Percentiles rank a stretch among this genome's conserved stretches.
phyloP scores from a whole-genome alignment of 2,329 filamentous ascomycete genomes.

The Alternaria angustiovoidea region DNA sequence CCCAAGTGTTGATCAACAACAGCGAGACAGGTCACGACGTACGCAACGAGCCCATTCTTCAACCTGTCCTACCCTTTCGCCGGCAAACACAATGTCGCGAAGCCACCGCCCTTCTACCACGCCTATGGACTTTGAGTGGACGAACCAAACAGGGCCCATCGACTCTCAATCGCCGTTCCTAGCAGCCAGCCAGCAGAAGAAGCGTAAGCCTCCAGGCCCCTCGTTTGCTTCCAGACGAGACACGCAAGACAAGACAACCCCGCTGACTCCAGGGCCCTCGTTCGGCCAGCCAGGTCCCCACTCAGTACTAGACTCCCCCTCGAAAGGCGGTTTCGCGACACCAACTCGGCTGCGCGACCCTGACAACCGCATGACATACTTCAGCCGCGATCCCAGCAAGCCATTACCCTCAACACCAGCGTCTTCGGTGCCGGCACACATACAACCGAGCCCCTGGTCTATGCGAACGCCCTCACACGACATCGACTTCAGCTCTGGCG shows the following conservation, averaged over 20 bases:
- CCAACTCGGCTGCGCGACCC: conserved; percentile 57
- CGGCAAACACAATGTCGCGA: conserved; percentile 34
- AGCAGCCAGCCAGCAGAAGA: conserved; percentile 44
- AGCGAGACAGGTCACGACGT: conserved; percentile 17
- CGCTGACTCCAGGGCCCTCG: conserved; percentile 24
- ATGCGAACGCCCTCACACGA: conserved; percentile 48
- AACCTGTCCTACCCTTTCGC: not conserved
- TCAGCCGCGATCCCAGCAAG: conserved; percentile 49
- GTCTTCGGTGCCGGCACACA: conserved; percentile 35
- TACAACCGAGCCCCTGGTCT: conserved; percentile 44
- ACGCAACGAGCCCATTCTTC: not conserved
- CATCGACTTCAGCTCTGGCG: conserved; percentile 57
- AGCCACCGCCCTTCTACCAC: conserved; percentile 51
- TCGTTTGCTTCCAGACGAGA: conserved; percentile 10
- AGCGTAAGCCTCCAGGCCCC: conserved; percentile 43
- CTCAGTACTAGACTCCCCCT: conserved; percentile 55
- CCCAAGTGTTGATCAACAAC: conserved; percentile 27
- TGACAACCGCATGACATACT: conserved; percentile 60
- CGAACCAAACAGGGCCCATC: conserved; percentile 56
- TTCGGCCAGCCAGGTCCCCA: conserved; percentile 39
- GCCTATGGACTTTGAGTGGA: conserved; percentile 65
- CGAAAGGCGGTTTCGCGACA: conserved; percentile 54
- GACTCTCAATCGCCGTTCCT: conserved; percentile 60
- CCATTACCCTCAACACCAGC: conserved; percentile 44
- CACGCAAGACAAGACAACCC: conserved; percentile 1